Evolutionary conservation across 83 land plant species (phyloP), one percentile per base, ranked within the genome.

Genomic region (Larix sibirica): DNA sequence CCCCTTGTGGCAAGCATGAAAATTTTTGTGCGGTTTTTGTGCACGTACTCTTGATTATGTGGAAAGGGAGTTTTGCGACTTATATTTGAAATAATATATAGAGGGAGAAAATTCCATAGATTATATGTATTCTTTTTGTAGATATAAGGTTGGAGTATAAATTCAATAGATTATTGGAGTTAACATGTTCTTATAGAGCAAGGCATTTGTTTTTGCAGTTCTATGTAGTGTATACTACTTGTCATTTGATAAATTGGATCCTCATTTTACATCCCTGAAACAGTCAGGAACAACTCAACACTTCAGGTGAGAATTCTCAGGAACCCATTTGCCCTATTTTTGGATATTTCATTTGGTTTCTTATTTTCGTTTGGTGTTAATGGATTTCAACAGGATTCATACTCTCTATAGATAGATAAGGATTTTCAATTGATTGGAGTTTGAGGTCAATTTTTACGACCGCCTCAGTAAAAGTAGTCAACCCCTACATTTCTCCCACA

Each of bases 141-240:
- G 33, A 5, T 67, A 67, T 67, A 28, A 4, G 18, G 0, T 17
- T 44, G 77, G 54, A 20, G 36, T 74, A 9, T 33, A 7, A 40
- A 23, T 40, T 74, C 54, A 42, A n/a, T n/a, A 42, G 23, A 64
- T 64, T 64, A 10, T 20, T 64, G 66, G 54, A 8, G 66, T 64
- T 64, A 23, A 20, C 7, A 20, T 18, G 66, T 64, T 64, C 54
- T 47, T 47, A 47, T 47, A 10, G 54, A 47, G 50, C 70, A 33
- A 0, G 13, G 61, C 0, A 4, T 54, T 50, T 54, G 13, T 50
- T 23, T 47, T 77, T 54, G 24, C 79, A 77, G 79, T 77, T 77
- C 79, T 61, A 50, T 77, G 79, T 61, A 77, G 79, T 54, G 79
- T 77, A 23, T 77, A 77, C 18, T 77, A 50, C 21, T 54, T 77